Base-by-base conservation (phyloP, 2,329 filamentous ascomycete genomes). In the Mycosphaerelloides madeirae region DNA sequence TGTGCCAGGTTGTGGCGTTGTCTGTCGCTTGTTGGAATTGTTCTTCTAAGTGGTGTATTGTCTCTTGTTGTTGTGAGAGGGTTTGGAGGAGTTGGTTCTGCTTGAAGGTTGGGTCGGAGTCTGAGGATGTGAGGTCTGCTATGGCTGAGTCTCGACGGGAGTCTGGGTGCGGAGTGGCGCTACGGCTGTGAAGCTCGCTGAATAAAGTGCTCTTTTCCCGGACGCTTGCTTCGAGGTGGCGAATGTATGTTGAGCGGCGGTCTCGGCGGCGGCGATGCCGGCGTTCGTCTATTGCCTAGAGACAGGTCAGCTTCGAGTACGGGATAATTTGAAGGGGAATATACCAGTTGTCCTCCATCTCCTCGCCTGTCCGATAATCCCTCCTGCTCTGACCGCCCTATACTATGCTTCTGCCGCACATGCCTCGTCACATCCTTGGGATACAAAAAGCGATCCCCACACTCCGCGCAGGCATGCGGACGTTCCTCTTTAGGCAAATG, bases 351-450 rank as follows among this genome's bases (percentile, higher is more conserved):
- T 3, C 19, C 15, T 35, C 16, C 33, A 18, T 19, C 15, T 6
- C 11, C n/a, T 35, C 11, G 33, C 19, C 16, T 18, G 15, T 16
- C 15, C 13, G 13, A 13, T 29, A 25, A 29, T 29, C 37, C 16
- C 13, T 16, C 8, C 19, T 13, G 29, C 29, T 32, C n/a, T 11
- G 16, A 31, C 6, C 16, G n/a, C 12, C 31, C 25, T n/a, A 16
- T 8, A 14, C 15, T 29, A 38, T 25, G 25, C 28, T 38, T 38
- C 12, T 38, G 42, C 13, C 42, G 16, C 11, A 32, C 20, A 16
- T 44, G 42, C 11, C 42, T 38, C 11, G 36, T 20, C 13, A 44
- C 16, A n/a, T 44, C 42, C 36, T 44, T 44, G 2, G 42, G 42
- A 35, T 44, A 44, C 15, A 44, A 13, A 19, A 44, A 44, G 2